phyloP scores from a whole-genome alignment of 257 asterid species.

The Cordia subcordata region DNA sequence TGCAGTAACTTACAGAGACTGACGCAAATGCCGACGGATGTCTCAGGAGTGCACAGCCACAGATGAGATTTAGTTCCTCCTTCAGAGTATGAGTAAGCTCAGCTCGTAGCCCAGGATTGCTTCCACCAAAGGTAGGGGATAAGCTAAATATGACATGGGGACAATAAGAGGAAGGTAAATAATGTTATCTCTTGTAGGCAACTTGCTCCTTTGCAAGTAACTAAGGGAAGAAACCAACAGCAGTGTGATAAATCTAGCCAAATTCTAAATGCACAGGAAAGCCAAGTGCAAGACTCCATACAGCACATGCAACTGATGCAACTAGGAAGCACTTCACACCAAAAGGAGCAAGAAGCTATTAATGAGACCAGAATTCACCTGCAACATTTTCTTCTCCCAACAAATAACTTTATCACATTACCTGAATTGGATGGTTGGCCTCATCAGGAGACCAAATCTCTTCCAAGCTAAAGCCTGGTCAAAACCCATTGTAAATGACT shows the following conservation, averaged over 20 bases:
- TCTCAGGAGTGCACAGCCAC: slow-evolving; percentile 68
- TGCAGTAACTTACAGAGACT: slow-evolving; percentile 54
- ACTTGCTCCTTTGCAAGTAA: background rate
- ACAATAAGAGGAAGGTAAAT: background rate
- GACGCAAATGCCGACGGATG: slow-evolving; percentile 86
- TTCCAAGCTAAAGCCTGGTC: slow-evolving; percentile 96
- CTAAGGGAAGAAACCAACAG: background rate
- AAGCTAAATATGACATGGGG: slow-evolving; percentile 30
- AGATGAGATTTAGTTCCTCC: slow-evolving; percentile 72
- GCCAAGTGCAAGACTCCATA: background rate
- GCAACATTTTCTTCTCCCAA: background rate
- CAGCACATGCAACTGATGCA: background rate
- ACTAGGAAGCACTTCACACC: background rate
- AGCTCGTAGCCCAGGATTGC: slow-evolving; percentile 72
- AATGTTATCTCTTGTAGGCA: background rate
- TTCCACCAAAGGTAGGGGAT: slow-evolving; percentile 91
- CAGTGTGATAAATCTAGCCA: background rate
- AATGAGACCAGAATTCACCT: background rate
- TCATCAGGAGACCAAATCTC: slow-evolving; percentile 93
- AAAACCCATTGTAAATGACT: slow-evolving; percentile 72
- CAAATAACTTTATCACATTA: slow-evolving; percentile 12
- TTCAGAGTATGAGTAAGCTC: slow-evolving; percentile 78
- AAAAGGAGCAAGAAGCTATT: background rate
- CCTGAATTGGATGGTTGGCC: slow-evolving; percentile 89
- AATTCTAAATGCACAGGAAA: background rate